A percentile compares a stretch with the other conserved stretches of the same genome.
These are phyloP conservation scores for Lactarius trivialis DNA, from an alignment of 768 basidiomycete genomes.

Conservation along the genomic window DNA sequence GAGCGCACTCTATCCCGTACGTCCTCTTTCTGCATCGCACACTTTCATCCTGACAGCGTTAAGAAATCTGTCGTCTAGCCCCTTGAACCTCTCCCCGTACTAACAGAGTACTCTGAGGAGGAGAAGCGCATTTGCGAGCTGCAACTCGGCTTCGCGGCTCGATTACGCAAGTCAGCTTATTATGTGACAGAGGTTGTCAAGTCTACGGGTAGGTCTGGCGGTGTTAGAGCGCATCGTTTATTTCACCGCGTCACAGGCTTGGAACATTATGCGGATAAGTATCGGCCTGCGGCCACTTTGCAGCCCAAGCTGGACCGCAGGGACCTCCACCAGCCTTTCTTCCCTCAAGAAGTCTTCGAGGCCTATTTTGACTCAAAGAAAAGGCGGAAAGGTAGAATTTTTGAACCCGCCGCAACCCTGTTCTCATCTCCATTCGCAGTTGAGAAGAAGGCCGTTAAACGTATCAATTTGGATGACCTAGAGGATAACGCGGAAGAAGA, in stretches of 20 bases:
- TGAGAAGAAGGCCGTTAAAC: conserved; percentile 11
- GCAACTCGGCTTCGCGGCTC: conserved; percentile 58
- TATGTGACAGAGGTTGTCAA: conserved; percentile 67
- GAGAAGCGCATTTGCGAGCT: conserved; percentile 61
- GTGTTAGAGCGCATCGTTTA: background rate
- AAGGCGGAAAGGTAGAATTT: conserved; percentile 45
- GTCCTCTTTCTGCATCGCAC: conserved; percentile 25
- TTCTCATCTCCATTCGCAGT: conserved; percentile 8
- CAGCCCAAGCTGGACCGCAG: conserved; percentile 64
- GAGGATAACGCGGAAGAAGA: conserved; percentile 18
- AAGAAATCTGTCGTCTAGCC: conserved; percentile 38
- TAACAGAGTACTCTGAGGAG: conserved; percentile 56
- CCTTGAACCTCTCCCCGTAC: conserved; percentile 56
- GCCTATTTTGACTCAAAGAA: conserved; percentile 72
- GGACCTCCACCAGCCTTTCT: conserved; percentile 69
- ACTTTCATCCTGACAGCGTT: conserved; percentile 5
- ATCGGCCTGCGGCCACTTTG: conserved; percentile 51
- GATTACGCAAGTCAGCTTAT: conserved; percentile 66
- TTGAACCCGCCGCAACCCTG: background rate
- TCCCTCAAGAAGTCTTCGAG: conserved; percentile 70
- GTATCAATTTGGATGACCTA: conserved; percentile 21
- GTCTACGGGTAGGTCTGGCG: conserved; percentile 42
- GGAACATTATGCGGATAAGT: conserved; percentile 80
- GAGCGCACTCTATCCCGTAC: conserved; percentile 75
- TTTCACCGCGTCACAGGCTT: conserved; percentile 42